A percentile compares a stretch with the other conserved stretches of the same genome.
These are phyloP conservation scores for Russula lepida DNA, from an alignment of 768 basidiomycete genomes.

Conservation along the genomic window DNA sequence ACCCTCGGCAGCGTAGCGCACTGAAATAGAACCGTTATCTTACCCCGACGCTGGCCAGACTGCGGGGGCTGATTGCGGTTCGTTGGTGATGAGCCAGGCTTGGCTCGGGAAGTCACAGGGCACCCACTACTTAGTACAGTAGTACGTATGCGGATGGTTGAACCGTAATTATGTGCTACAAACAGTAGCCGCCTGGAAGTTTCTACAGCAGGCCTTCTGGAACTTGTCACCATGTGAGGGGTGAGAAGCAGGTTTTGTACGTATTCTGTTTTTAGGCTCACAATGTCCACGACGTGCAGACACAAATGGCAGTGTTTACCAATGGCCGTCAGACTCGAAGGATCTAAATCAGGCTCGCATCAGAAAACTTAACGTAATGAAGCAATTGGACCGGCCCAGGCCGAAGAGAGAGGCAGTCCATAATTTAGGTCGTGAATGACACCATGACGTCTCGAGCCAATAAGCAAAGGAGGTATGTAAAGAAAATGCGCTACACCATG, in stretches of 20 bases:
- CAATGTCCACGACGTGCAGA: not conserved
- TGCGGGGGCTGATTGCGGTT: not conserved
- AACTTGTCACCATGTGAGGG: constrained; percentile 6
- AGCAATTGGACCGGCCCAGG: not conserved
- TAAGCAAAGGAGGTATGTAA: not conserved
- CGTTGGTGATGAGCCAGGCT: not conserved
- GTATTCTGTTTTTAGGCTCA: constrained; percentile 1
- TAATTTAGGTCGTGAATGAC: not conserved
- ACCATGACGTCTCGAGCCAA: not conserved
- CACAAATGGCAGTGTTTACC: not conserved
- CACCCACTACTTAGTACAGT: not conserved
- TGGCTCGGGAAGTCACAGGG: not conserved
- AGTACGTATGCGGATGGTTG: not conserved
- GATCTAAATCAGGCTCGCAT: not conserved
- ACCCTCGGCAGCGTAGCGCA: too few species aligned
- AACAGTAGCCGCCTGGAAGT: not conserved
- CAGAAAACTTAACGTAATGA: constrained; percentile 7
- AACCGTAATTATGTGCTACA: not conserved
- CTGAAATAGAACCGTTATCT: not conserved
- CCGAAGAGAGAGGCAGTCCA: not conserved
- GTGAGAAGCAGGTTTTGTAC: constrained; percentile 8
- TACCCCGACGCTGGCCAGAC: not conserved
- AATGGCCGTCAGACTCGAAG: not conserved
- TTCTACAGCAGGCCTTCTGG: constrained; percentile 1
- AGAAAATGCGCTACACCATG: constrained; percentile 9